phyloP scores from a whole-genome alignment of 2,329 filamentous ascomycete species.

The Neocatenulostroma microsporum region DNA sequence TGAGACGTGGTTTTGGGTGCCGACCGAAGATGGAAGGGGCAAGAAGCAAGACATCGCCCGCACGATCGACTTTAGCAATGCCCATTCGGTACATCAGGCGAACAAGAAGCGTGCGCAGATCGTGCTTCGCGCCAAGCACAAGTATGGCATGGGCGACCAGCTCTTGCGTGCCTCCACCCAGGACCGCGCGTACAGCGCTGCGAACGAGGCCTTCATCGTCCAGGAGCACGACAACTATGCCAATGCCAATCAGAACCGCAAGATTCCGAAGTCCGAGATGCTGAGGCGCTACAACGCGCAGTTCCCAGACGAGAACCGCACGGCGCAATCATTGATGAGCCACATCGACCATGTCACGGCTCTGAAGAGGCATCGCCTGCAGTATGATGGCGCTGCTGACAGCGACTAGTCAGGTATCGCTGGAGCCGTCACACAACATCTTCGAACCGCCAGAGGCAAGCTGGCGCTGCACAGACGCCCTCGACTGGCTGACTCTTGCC shows the following conservation, averaged over 20 bases:
- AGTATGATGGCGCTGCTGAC: slow-evolving; percentile 2
- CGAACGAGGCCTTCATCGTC: neutral
- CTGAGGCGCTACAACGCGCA: slow-evolving; percentile 1
- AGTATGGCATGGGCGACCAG: neutral
- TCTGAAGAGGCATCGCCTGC: neutral
- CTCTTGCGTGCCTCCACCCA: neutral
- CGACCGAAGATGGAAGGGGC: neutral
- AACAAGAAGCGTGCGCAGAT: slow-evolving; percentile 3
- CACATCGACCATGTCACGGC: neutral
- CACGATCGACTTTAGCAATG: slow-evolving; percentile 1
- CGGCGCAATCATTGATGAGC: neutral
- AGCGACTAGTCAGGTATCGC: neutral
- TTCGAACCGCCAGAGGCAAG: too few species aligned
- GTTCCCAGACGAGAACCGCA: slow-evolving; percentile 2
- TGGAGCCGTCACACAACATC: neutral
- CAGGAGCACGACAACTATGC: neutral
- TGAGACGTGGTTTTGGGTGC: neutral
- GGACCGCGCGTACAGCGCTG: slow-evolving; percentile 1
- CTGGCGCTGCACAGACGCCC: too few species aligned
- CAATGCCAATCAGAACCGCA: neutral
- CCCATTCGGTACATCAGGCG: slow-evolving; percentile 1
- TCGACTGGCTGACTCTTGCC: neutral
- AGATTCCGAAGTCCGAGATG: neutral
- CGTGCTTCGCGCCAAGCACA: neutral
- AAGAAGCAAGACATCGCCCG: neutral